phyloP scores from a whole-genome alignment of 805 yeast species.

The Schwanniomyces sp. region DNA sequence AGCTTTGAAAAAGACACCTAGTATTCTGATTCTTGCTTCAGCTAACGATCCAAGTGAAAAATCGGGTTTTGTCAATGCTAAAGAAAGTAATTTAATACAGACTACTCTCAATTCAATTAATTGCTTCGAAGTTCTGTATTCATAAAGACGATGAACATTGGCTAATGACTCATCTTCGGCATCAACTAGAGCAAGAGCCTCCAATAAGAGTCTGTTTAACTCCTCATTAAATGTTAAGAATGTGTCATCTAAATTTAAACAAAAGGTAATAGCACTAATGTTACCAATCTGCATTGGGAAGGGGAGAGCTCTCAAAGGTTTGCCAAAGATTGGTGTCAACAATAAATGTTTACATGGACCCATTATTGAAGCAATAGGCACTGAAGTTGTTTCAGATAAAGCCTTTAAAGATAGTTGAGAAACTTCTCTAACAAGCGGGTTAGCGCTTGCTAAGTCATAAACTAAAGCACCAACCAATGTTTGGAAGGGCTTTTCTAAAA shows the following conservation, averaged over 20 bases:
- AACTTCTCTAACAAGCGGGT: slow-evolving; percentile 75
- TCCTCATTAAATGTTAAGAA: slow-evolving; percentile 89
- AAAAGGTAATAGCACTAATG: slow-evolving; percentile 94
- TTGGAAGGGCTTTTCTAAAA: slow-evolving; percentile 70
- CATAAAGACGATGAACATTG: slow-evolving; percentile 80
- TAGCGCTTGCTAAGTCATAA: slow-evolving; percentile 89
- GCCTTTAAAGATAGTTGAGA: slow-evolving; percentile 69
- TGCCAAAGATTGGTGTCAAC: slow-evolving; percentile 92
- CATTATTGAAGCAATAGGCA: slow-evolving; percentile 72
- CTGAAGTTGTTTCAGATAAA: slow-evolving; percentile 67
- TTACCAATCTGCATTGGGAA: slow-evolving; percentile 99
- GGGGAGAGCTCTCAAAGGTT: slow-evolving; percentile 94
- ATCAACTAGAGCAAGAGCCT: slow-evolving; percentile 91
- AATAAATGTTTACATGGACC: slow-evolving; percentile 80
- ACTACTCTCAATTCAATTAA: slow-evolving; percentile 84
- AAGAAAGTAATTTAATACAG: slow-evolving; percentile 77
- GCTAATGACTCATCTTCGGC: slow-evolving; percentile 97
- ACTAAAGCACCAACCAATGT: slow-evolving; percentile 86
- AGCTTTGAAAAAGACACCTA: slow-evolving; percentile 94
- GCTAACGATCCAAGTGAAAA: slow-evolving; percentile 73
- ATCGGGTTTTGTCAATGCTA: slow-evolving; percentile 83
- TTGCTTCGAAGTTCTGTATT: slow-evolving; percentile 85
- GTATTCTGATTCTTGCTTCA: slow-evolving; percentile 76
- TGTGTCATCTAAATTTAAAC: slow-evolving; percentile 76
- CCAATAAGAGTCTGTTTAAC: slow-evolving; percentile 76